Conservation (phyloP, 345 rosid species). For the Heritiera littoralis region DNA sequence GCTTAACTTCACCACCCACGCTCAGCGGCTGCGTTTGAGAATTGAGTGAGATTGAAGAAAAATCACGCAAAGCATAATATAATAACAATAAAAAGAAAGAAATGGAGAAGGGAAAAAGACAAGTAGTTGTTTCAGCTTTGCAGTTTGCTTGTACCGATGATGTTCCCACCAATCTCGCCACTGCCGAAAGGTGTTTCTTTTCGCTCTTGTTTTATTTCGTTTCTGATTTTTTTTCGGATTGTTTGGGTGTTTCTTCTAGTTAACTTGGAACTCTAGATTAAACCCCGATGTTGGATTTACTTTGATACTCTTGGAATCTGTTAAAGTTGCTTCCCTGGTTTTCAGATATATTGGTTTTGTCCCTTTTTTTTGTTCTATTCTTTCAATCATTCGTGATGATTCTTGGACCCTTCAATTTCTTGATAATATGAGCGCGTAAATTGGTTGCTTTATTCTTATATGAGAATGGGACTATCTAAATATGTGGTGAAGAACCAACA, state of each 20-base stretch:
- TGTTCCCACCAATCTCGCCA: slow-evolving; percentile 63
- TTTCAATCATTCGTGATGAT: not conserved
- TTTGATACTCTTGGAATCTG: not conserved
- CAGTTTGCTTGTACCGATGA: slow-evolving; percentile 90
- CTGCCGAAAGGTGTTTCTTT: slow-evolving; percentile 64
- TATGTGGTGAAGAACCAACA: not conserved
- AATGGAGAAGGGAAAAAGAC: slow-evolving; percentile 42
- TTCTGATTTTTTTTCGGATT: not conserved
- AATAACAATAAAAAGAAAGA: not conserved
- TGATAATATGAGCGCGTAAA: not conserved
- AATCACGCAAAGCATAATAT: not conserved
- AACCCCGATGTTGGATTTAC: not conserved
- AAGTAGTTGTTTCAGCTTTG: slow-evolving; percentile 66
- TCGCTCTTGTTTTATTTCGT: not conserved
- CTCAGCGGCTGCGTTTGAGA: not conserved
- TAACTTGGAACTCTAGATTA: not conserved
- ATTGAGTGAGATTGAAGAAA: not conserved
- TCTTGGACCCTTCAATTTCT: not conserved
- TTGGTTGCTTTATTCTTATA: slow-evolving; percentile 3
- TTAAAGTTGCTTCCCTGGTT: not conserved
- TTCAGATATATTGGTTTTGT: not conserved
- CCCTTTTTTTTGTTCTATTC: not conserved
- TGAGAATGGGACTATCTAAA: not conserved
- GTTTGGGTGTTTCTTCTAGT: not conserved
- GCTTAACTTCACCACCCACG: not conserved